Percentiles rank a stretch among this genome's conserved stretches.
phyloP scores from a whole-genome alignment of 2,329 filamentous ascomycete genomes.

The Ophiocordyceps unilateralis region DNA sequence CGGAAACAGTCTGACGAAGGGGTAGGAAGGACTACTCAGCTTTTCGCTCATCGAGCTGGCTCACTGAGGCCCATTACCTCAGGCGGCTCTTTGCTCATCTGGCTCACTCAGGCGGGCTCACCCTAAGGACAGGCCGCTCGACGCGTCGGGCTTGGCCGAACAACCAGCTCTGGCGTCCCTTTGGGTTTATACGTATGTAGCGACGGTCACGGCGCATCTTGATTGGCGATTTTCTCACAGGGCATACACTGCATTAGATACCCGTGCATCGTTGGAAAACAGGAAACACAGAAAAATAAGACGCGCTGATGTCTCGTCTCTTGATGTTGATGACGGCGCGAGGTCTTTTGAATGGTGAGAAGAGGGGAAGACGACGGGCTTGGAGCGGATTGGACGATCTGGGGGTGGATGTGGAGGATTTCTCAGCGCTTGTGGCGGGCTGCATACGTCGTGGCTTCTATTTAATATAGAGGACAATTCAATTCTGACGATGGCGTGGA shows the following conservation, averaged over 20 bases:
- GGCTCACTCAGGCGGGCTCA: background rate
- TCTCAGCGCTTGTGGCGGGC: background rate
- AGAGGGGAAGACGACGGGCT: background rate
- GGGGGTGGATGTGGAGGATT: background rate
- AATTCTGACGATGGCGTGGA: background rate
- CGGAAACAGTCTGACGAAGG: background rate
- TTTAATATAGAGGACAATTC: background rate
- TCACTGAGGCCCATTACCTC: too few relatives aligned
- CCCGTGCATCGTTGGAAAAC: conserved; percentile 3
- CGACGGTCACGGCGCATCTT: background rate
- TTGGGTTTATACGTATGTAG: background rate
- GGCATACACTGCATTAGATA: conserved; percentile 9
- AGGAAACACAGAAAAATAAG: background rate
- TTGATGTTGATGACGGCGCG: background rate
- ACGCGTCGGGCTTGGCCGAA: background rate
- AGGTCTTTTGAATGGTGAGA: background rate
- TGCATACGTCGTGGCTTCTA: background rate
- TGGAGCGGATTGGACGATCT: background rate
- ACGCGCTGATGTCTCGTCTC: background rate
- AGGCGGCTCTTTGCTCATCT: background rate
- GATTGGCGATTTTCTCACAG: conserved; percentile 1
- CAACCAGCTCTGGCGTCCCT: background rate
- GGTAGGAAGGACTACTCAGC: background rate
- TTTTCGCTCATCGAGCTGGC: too few relatives aligned
- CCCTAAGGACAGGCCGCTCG: background rate